Conservation (phyloP, 495 filamentous ascomycete species). For the Hypoxylon fuscum region DNA sequence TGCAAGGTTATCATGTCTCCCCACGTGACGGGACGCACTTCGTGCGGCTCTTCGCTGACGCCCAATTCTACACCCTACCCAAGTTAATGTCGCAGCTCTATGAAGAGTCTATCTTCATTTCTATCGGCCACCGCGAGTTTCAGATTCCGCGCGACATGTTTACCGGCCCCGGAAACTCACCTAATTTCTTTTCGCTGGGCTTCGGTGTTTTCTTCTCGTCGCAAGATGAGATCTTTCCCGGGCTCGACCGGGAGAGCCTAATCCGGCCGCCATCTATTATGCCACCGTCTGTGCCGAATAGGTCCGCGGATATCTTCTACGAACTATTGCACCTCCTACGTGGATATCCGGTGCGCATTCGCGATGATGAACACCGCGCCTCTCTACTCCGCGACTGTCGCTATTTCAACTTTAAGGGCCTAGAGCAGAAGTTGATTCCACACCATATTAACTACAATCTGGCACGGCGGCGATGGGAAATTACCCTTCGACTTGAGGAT, state of each 20-base stretch:
- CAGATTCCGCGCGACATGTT: constrained; percentile 91
- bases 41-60: constrained; percentile 92
- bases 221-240: constrained; percentile 84
- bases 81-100: constrained; percentile 94
- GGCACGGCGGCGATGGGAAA: constrained; percentile 72
- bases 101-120: constrained; percentile 89
- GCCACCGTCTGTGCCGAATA: constrained; percentile 81
- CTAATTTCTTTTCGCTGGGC: constrained; percentile 95
- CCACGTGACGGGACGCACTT: constrained; percentile 87
- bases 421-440: constrained; percentile 88
- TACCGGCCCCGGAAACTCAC: constrained; percentile 81
- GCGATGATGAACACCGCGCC: constrained; percentile 77
- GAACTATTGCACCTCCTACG: constrained; percentile 85
- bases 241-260: constrained; percentile 79
- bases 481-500: constrained; percentile 82
- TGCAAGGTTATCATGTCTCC: constrained; percentile 91
- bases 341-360: constrained; percentile 86
- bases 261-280: constrained; percentile 88
- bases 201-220: constrained; percentile 89
- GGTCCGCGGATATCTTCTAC: constrained; percentile 80
- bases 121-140: constrained; percentile 85
- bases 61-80: constrained; percentile 94
- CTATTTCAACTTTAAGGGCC: constrained; percentile 90
- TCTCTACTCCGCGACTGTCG: constrained; percentile 86
- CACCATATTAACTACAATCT: constrained; percentile 82